Percentiles rank a stretch among this genome's conserved stretches.
These are phyloP conservation scores for Agaricales sp. DNA, from an alignment of 1,284 basidiomycete species.

Conservation along the genomic window DNA sequence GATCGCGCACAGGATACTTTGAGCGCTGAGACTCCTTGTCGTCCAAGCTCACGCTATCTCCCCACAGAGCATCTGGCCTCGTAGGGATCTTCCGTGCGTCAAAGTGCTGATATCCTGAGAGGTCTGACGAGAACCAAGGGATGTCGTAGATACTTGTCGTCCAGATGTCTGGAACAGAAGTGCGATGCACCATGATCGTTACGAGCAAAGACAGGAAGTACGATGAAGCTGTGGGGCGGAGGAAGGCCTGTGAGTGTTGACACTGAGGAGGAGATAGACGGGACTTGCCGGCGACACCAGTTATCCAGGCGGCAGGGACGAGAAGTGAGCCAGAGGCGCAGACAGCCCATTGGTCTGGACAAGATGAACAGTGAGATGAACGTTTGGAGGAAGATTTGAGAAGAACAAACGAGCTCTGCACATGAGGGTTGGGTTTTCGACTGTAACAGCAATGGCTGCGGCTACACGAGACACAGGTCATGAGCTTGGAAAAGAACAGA, in stretches of 20 bases:
- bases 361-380: too few species aligned
- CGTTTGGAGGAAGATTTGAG: too few species aligned
- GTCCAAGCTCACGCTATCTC: neutral
- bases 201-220: slow-evolving; percentile 46
- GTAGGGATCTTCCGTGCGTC: slow-evolving; percentile 9
- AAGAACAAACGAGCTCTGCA: slow-evolving; percentile 20
- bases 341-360: slow-evolving; percentile 28
- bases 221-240: slow-evolving; percentile 30
- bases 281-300: slow-evolving; percentile 37
- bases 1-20: slow-evolving; percentile 7
- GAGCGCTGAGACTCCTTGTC: slow-evolving; percentile 18
- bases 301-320: slow-evolving; percentile 44
- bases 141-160: slow-evolving; percentile 34
- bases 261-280: neutral
- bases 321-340: slow-evolving; percentile 45
- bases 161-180: slow-evolving; percentile 38
- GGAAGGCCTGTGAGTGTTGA: slow-evolving; percentile 8
- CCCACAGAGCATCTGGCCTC: slow-evolving; percentile 2
- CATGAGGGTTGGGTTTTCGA: slow-evolving; percentile 24
- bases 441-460: slow-evolving; percentile 34
- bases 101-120: too few species aligned
- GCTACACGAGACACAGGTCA: slow-evolving; percentile 18
- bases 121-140: slow-evolving; percentile 41
- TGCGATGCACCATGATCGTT: slow-evolving; percentile 31
- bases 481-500: slow-evolving; percentile 3